Base-by-base conservation (phyloP, 2,329 filamentous ascomycete species). In the Pyrenochaeta sp. region DNA sequence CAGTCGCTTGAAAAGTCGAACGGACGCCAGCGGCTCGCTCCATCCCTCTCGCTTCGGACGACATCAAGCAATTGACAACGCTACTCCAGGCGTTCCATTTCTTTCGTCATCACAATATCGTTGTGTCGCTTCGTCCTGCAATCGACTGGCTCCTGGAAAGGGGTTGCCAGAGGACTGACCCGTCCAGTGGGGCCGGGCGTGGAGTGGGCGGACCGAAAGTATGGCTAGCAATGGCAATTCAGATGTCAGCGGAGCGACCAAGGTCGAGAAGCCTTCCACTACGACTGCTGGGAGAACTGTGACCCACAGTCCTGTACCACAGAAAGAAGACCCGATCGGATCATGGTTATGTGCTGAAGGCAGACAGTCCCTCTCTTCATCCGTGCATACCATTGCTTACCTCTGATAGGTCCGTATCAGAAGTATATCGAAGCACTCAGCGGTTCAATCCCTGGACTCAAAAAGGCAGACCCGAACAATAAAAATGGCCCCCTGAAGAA, bases 391-490 rank as follows among this genome's bases (percentile, higher is more conserved):
- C 34, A n/a, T 46, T 25, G 49, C 56, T 69, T 25, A 68, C 52
- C 0, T 40, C 9, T 24, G 9, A 37, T 30, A 76, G 72, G 72
- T 8, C 56, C 56, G 19, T 76, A 76, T 42, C 65, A 60, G 34
- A 37, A 69, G 22, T 74, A 74, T 24, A 75, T 76, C 24, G 64
- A 57, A 39, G 66, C 67, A 5, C 57, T 75, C 3, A 73, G 68
- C 44, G 54, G 59, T 1, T 72, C 68, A 15, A 73, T 74, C 50
- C 73, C 73, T 25, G 68, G 72, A 1, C 48, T 76, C 13, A 67
- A 57, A 22, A 71, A 60, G n/a, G 56, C 66, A 19, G 74, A 75
- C 50, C 74, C 74, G 8, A 71, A 71, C 28, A 75, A 75, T 50
- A 56, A 55, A 27, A 28, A 67, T 1, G 45, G 56, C 7, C 61